Percentiles rank a stretch among this genome's conserved stretches.
Conservation (phyloP, 345 rosid genomes). For the Toxicodendron radicans region DNA sequence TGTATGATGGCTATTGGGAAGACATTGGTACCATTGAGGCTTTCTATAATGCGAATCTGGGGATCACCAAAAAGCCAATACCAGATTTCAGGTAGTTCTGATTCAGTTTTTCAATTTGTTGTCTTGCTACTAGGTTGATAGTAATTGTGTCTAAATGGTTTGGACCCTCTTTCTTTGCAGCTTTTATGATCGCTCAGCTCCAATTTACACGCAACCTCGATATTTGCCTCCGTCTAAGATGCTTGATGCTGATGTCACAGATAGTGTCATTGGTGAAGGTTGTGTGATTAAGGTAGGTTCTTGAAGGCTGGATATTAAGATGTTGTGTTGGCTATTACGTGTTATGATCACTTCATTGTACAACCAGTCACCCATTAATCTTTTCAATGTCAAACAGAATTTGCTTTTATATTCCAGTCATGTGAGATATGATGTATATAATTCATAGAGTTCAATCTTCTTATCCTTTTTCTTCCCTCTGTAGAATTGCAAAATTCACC, state of each 20-base stretch:
- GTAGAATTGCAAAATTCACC: constrained; percentile 93
- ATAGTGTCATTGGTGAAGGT: constrained; percentile 96
- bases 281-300: constrained; percentile 82
- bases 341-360: neutral
- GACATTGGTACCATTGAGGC: constrained; percentile 98
- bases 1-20: constrained; percentile 98
- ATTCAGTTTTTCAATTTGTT: constrained; percentile 13
- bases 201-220: constrained; percentile 96
- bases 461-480: constrained; percentile 9
- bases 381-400: neutral
- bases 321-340: neutral
- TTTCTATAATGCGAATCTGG: constrained; percentile 89
- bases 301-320: neutral
- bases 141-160: neutral
- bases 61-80: constrained; percentile 89
- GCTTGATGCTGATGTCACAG: constrained; percentile 98
- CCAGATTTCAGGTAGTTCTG: constrained; percentile 83
- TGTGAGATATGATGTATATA: neutral
- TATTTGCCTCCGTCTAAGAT: constrained; percentile 95
- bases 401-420: neutral
- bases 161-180: constrained; percentile 37
- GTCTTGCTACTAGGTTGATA: neutral
- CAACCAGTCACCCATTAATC: neutral
- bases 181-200: constrained; percentile 94
- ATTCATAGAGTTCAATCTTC: neutral